Conservation (phyloP, 176 grass and related monocot species). For the Olyra latifolia region DNA sequence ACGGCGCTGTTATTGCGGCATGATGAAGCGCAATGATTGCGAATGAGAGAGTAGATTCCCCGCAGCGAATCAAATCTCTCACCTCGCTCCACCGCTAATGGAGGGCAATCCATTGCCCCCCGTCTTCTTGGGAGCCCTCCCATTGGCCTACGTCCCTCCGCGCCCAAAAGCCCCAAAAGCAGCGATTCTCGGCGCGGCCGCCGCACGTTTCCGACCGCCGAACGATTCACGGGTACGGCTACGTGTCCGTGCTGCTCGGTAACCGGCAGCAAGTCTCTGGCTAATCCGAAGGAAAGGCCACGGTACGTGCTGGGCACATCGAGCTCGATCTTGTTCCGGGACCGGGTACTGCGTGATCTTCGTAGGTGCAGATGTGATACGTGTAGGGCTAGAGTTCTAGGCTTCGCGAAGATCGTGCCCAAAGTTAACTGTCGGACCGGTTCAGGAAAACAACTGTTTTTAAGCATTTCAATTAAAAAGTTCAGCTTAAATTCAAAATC, state of each 20-base stretch:
- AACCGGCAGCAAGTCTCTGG: not conserved
- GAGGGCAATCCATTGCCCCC: not conserved
- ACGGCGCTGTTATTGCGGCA: slow-evolving; percentile 22
- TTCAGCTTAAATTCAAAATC: too few relatives aligned
- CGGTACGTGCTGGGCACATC: not conserved
- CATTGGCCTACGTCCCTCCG: not conserved
- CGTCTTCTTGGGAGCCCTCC: not conserved
- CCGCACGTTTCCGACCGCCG: not conserved
- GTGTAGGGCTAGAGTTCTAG: not conserved
- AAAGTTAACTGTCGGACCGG: too few relatives aligned
- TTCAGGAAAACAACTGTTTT: too few relatives aligned
- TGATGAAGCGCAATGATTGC: slow-evolving; percentile 11
- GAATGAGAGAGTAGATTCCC: not conserved
- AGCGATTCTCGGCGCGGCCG: too few relatives aligned
- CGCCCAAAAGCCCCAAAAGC: too few relatives aligned
- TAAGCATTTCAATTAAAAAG: too few relatives aligned
- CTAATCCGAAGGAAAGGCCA: not conserved
- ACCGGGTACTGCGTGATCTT: not conserved
- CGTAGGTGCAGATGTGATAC: too few relatives aligned
- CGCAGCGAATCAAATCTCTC: not conserved
- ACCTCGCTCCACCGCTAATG: not conserved
- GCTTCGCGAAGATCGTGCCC: not conserved
- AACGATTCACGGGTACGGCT: not conserved
- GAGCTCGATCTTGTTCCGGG: not conserved
- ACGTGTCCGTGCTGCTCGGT: too few relatives aligned